Conservation (phyloP, 176 grass and related monocot genomes). For the Musa itinerans region DNA sequence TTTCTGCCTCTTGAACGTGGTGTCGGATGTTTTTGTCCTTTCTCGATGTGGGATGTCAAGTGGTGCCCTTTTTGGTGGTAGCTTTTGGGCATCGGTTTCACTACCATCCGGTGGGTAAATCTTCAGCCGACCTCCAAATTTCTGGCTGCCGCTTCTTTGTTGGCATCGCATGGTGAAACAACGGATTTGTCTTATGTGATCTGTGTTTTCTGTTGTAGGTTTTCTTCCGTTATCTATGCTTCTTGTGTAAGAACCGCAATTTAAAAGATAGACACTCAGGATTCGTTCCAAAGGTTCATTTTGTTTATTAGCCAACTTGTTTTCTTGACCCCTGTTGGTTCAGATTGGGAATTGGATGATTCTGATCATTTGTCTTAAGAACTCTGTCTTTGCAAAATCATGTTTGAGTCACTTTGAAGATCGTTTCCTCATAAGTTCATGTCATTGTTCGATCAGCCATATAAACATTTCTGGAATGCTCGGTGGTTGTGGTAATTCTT, state of each 20-base stretch:
- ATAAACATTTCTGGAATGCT: no score
- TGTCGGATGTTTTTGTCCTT: slow-evolving; percentile 7
- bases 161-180: no score
- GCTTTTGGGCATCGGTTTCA: no score
- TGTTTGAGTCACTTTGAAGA: background rate
- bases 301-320: background rate
- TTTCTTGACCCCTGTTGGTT: background rate
- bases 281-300: background rate
- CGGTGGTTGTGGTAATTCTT: no score
- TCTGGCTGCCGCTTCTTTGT: no score
- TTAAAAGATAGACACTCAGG: background rate
- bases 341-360: background rate
- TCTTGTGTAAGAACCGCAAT: background rate
- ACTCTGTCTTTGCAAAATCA: background rate
- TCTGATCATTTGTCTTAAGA: background rate
- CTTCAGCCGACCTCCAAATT: no score
- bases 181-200: background rate
- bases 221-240: background rate
- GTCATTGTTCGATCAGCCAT: no score
- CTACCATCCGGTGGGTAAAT: no score
- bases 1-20: background rate
- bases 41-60: background rate
- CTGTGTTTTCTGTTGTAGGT: background rate
- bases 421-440: background rate
- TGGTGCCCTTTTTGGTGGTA: no score